phyloP scores from a whole-genome alignment of 495 filamentous ascomycete species.

The Neurospora terricola region DNA sequence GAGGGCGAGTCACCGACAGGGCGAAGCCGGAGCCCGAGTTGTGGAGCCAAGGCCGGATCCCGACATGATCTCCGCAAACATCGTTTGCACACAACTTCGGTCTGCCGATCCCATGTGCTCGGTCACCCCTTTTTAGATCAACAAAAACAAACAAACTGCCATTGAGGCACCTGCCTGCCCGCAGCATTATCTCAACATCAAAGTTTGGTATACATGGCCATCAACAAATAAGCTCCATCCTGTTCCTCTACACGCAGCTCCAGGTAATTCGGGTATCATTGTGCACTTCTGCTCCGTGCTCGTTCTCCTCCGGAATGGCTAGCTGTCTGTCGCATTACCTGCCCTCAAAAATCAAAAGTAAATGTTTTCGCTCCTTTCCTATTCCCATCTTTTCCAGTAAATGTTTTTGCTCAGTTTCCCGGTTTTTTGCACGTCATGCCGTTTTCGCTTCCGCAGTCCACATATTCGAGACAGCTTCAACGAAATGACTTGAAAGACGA shows the following conservation, averaged over 20 bases:
- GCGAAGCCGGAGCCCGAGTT: background rate
- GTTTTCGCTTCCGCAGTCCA: background rate
- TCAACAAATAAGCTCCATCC: background rate
- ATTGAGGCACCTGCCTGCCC: background rate
- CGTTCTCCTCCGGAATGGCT: background rate
- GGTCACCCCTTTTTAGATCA: background rate
- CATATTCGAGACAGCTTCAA: conserved; percentile 15
- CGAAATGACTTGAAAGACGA: conserved; percentile 44
- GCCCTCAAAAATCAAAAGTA: background rate
- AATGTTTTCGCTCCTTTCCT: background rate
- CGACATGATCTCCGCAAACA: background rate
- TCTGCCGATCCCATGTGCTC: background rate
- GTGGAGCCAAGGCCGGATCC: background rate
- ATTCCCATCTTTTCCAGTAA: background rate
- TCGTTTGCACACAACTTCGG: background rate
- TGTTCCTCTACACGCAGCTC: background rate
- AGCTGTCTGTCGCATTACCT: background rate
- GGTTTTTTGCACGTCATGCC: background rate
- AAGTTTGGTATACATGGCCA: background rate
- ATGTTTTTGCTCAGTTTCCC: background rate
- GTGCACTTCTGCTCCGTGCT: background rate
- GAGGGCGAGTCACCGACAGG: background rate
- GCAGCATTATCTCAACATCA: background rate
- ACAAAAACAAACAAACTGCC: background rate
- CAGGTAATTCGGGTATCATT: background rate